Evolutionary conservation across 169 alveolate genomes (phyloP).

Genomic region (Ichthyophthirius multifiliis): DNA sequence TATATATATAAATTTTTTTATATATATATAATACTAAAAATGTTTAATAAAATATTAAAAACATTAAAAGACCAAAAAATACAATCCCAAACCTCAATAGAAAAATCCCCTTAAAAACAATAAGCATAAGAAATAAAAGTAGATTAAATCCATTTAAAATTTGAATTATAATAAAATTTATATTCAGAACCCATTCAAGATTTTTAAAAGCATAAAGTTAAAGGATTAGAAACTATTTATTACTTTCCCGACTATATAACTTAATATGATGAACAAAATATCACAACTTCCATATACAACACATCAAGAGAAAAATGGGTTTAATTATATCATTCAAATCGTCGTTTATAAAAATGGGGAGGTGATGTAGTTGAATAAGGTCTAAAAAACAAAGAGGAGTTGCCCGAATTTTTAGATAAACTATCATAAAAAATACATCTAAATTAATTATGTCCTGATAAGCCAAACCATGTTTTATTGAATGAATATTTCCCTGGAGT

Average conservation of each 20-base stretch:
- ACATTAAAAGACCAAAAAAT: too few relatives aligned
- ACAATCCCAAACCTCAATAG: too few relatives aligned
- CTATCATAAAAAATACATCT: conserved; percentile 12
- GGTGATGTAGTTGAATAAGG: conserved; percentile 52
- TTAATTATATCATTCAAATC: background rate
- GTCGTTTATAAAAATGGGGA: conserved; percentile 46
- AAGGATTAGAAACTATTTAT: background rate
- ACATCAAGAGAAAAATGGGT: background rate
- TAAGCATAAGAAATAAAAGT: too few relatives aligned
- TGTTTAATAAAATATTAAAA: too few relatives aligned
- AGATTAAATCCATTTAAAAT: too few relatives aligned
- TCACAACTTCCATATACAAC: background rate
- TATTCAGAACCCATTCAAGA: background rate
- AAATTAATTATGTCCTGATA: background rate
- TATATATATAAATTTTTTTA: too few relatives aligned
- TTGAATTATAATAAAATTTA: too few relatives aligned
- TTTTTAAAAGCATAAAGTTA: background rate
- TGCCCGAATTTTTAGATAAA: conserved; percentile 36
- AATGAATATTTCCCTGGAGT: conserved; percentile 50
- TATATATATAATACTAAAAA: too few relatives aligned
- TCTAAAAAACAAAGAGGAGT: conserved; percentile 7
- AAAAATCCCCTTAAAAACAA: too few relatives aligned
- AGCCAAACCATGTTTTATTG: conserved; percentile 45
- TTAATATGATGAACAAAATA: background rate
- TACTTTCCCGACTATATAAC: background rate